Percentiles rank a stretch among this genome's conserved stretches.
Conservation (phyloP, 169 alveolate species). For the Plasmodium inui region DNA sequence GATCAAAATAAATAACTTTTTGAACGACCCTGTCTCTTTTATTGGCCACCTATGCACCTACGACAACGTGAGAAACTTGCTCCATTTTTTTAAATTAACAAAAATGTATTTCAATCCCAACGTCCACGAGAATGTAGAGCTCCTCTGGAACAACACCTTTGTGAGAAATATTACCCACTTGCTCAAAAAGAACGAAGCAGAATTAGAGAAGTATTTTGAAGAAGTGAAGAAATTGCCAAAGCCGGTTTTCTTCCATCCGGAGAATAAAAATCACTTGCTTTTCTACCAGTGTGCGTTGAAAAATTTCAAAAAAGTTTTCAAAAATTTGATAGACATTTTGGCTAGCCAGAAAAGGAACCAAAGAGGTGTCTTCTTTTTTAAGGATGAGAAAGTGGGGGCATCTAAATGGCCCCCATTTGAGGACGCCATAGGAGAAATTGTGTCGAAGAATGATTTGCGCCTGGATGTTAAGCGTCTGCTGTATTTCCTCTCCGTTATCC, state of each 20-base stretch:
- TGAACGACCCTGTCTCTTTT: slow-evolving; percentile 47
- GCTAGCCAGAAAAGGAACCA: not conserved
- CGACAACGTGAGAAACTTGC: slow-evolving; percentile 45
- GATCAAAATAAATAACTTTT: slow-evolving; percentile 52
- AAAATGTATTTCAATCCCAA: slow-evolving; percentile 44
- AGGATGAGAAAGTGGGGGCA: not conserved
- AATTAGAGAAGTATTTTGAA: slow-evolving; percentile 28
- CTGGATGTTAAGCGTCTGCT: slow-evolving; percentile 36
- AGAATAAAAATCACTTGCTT: slow-evolving; percentile 19
- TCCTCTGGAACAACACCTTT: slow-evolving; percentile 43
- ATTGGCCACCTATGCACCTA: slow-evolving; percentile 37
- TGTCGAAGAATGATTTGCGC: slow-evolving; percentile 20
- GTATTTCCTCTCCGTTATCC: slow-evolving; percentile 42
- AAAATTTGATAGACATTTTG: slow-evolving; percentile 6
- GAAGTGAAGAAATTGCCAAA: slow-evolving; percentile 23
- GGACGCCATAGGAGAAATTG: slow-evolving; percentile 9
- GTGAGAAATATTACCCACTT: slow-evolving; percentile 40
- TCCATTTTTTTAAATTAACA: slow-evolving; percentile 58
- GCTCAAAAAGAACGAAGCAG: slow-evolving; percentile 17
- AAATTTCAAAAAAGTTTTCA: slow-evolving; percentile 19
- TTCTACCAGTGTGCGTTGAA: slow-evolving; percentile 46
- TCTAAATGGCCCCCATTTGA: not conserved
- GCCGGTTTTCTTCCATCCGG: slow-evolving; percentile 30
- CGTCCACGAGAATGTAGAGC: slow-evolving; percentile 9
- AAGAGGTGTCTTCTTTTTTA: slow-evolving; percentile 9